Base-by-base conservation (phyloP, 495 filamentous ascomycete genomes). In the Collariella sp. region DNA sequence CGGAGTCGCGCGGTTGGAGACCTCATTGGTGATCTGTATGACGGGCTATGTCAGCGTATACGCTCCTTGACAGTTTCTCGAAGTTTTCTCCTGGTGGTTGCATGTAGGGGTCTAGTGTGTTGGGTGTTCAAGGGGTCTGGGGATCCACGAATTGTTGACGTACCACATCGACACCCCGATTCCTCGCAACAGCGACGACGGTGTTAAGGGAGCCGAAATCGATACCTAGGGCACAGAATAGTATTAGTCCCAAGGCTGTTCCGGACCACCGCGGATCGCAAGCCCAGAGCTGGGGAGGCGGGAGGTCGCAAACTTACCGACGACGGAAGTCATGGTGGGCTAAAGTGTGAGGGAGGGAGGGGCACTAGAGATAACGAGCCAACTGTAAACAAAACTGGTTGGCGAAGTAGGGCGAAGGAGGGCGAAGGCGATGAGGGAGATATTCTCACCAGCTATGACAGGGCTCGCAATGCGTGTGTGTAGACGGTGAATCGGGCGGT, bases 101-200 rank as follows among this genome's bases (percentile, higher is more conserved):
- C 35, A 43, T 29, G 33, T 26, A n/a, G 43, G 23, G 53, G 13
- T 34, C 42, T 40, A n/a, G n/a, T n/a, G n/a, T n/a, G 31, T 16
- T 18, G n/a, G 35, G 15, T 16, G 44, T 16, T n/a, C 42, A n/a
- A 42, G 35, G 31, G 5, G 31, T 12, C 31, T 5, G 5, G 31
- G 31, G 31, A 12, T 34, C 31, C 38, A 9, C 24, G 56, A 58
- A 55, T 35, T 46, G 18, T 45, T 56, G 61, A 95, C 90, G 64
- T 83, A 96, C 91, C 71, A 99, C 95, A 79, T 99, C 93, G 69
- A 98, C 95, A 78, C 93, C 93, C 66, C 95, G 87, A 71, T 97
- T 97, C 67, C 91, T 79, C 60, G 93, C 91, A 70, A 97, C 93
- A 67, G 93, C 94, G 71, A 97, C 87, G 66, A 95, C 91, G 60